Percentiles rank a stretch among this genome's conserved stretches.
Conservation (phyloP, 495 filamentous ascomycete genomes). For the Podospora sp. region DNA sequence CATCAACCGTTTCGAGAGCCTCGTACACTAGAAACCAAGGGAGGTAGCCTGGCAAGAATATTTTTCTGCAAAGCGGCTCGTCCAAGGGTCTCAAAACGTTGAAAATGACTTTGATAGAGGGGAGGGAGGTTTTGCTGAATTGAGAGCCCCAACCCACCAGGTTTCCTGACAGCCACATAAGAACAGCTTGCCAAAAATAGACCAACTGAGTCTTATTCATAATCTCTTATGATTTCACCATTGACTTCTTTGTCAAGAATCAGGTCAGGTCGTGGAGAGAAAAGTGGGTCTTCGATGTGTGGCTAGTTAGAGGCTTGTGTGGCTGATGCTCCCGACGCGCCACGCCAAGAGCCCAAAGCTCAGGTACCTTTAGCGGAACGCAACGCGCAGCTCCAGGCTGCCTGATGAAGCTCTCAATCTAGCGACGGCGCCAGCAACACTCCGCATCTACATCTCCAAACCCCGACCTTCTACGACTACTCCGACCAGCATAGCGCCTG, state of each 20-base stretch:
- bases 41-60: too few relatives aligned
- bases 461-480: slow-evolving; percentile 15
- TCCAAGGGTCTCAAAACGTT: too few relatives aligned
- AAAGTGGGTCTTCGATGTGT: not conserved
- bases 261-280: not conserved
- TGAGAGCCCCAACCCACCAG: too few relatives aligned
- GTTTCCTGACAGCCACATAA: too few relatives aligned
- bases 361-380: slow-evolving; percentile 25
- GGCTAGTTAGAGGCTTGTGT: not conserved
- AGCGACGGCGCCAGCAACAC: slow-evolving; percentile 32
- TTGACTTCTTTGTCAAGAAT: not conserved
- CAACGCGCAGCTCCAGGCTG: slow-evolving; percentile 52
- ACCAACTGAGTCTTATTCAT: not conserved
- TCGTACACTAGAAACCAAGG: too few relatives aligned
- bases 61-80: too few relatives aligned
- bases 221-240: not conserved
- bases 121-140: too few relatives aligned
- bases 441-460: slow-evolving; percentile 24
- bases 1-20: too few relatives aligned
- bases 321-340: not conserved
- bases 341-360: slow-evolving; percentile 20
- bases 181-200: not conserved
- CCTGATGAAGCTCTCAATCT: slow-evolving; percentile 39
- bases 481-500: not conserved
- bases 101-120: too few relatives aligned